Evolutionary conservation across 2,329 filamentous ascomycete species (phyloP), one percentile per base, ranked within the genome.

Genomic region (Trichoderma sp.): DNA sequence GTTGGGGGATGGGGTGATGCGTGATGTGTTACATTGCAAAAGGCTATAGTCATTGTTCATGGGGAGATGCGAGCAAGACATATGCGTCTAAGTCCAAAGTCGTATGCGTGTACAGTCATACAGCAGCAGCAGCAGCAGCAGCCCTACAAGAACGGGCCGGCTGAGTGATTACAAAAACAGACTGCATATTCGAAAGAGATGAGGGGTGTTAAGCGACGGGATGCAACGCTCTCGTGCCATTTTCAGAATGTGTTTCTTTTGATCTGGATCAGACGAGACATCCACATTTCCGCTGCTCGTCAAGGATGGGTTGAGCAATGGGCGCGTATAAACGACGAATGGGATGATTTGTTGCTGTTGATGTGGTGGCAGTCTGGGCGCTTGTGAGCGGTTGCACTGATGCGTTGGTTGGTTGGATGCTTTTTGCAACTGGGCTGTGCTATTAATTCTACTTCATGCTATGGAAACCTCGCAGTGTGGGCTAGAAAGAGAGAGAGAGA

Each of bases 1-100:
- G 63, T 52, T 40, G 24, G n/a, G 55, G 58, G 40, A 58, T 66
- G 63, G 63, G 13, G 62, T n/a, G 29, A 31, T 40, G 24, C 14
- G 63, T 49, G 40, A 21, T 67, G 63, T 29, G 63, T 67, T 59
- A 67, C 63, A 67, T 67, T 55, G 29, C 14, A 4, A 31, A 66
- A 29, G 63, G n/a, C 29, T 52, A 37, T 13, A 52, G 19, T 43
- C 40, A 43, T 43, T 4, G 40, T n/a, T 13, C 21, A 35, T 62
- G 59, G 59, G 43, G 7, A 62, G 43, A 62, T 47, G 43, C 5
- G 47, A 29, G 52, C 29, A 29, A 55, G 21, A 13, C 16, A 21
- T 31, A 13, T 56, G 53, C 19, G 56, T 37, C 33, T 58, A 31
- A 35, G 56, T 58, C 29, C 4, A 6, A 6, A 52, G 40, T 47